Conservation (phyloP, 345 rosid genomes). For the Lepidium africanum region DNA sequence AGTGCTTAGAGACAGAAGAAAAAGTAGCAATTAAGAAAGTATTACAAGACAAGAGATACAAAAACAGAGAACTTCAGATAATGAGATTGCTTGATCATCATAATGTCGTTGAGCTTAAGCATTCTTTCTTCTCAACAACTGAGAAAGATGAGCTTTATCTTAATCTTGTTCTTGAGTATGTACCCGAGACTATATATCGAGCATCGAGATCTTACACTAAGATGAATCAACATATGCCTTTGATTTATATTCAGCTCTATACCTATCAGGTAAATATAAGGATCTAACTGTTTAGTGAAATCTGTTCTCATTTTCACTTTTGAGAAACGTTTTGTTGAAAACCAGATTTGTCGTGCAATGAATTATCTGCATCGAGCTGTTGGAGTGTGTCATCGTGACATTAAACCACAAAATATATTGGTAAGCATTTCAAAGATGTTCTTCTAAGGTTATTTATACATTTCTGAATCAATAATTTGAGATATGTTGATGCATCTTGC, state of each 20-base stretch:
- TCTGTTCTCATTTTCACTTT: neutral
- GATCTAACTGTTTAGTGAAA: neutral
- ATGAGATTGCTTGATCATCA: constrained; percentile 94
- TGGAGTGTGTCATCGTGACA: constrained; percentile 96
- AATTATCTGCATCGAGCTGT: constrained; percentile 77
- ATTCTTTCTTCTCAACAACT: constrained; percentile 86
- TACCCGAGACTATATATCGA: constrained; percentile 85
- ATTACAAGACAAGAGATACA: constrained; percentile 93
- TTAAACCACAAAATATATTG: constrained; percentile 90
- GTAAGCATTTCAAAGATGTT: constrained; percentile 32
- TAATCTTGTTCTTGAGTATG: constrained; percentile 93
- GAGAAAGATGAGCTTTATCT: constrained; percentile 94
- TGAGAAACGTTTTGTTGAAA: neutral
- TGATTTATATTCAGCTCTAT: constrained; percentile 89
- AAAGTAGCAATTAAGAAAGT: constrained; percentile 96
- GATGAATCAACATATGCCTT: constrained; percentile 78
- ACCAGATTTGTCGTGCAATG: constrained; percentile 94
- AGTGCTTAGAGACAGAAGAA: constrained; percentile 95
- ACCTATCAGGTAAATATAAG: constrained; percentile 63
- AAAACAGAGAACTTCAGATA: constrained; percentile 84
- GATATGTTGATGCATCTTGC: neutral
- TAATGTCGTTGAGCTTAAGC: constrained; percentile 79
- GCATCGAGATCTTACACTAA: constrained; percentile 74
- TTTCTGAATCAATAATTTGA: neutral
- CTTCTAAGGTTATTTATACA: neutral